These are phyloP conservation scores for Wickerhamomyces bovis DNA, from an alignment of 805 yeast species.

Conservation along the genomic window DNA sequence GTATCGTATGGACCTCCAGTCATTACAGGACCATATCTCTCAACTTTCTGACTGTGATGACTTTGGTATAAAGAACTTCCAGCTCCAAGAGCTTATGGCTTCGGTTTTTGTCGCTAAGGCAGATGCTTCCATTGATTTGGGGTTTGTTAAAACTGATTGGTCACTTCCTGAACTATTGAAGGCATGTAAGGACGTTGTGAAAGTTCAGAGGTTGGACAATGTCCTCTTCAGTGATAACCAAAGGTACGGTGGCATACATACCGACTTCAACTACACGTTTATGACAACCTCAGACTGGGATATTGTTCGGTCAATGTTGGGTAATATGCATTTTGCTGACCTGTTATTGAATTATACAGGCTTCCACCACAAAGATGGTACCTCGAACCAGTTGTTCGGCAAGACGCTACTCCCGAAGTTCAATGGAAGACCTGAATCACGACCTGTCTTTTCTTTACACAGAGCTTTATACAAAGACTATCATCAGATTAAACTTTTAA, in stretches of 20 bases:
- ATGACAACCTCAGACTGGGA: slow-evolving; percentile 43
- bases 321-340: slow-evolving; percentile 7
- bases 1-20: not conserved
- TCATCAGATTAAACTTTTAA: not conserved
- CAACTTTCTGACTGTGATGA: not conserved
- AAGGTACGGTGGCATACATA: slow-evolving; percentile 19
- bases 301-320: slow-evolving; percentile 11
- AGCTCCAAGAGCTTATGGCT: not conserved
- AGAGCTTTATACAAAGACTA: slow-evolving; percentile 11
- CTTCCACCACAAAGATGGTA: not conserved
- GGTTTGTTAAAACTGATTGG: not conserved
- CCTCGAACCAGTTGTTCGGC: slow-evolving; percentile 16
- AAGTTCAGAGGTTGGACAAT: not conserved
- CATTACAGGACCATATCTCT: not conserved
- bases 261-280: slow-evolving; percentile 32
- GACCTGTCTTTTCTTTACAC: slow-evolving; percentile 5
- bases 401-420: not conserved
- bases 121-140: not conserved
- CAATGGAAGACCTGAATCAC: not conserved
- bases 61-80: not conserved
- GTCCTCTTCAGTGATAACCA: not conserved
- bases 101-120: not conserved
- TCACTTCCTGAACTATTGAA: not conserved
- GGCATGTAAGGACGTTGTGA: not conserved
- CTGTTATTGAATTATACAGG: slow-evolving; percentile 12